Conservation (phyloP, 768 basidiomycete genomes). For the Amanita molliuscula region DNA sequence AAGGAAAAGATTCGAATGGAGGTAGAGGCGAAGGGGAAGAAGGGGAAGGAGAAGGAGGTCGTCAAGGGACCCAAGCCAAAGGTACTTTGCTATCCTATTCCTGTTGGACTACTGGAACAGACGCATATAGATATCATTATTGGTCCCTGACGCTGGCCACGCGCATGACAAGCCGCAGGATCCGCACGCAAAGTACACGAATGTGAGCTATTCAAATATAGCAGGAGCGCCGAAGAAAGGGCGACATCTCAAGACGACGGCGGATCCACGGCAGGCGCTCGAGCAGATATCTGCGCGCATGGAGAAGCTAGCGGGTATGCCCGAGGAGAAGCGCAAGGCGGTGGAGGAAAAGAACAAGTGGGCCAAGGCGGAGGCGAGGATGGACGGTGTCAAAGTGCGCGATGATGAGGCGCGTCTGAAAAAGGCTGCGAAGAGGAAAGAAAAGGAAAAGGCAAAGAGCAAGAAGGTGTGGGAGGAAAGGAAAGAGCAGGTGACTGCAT, state of each 20-base stretch:
- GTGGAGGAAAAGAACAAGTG: constrained; percentile 80
- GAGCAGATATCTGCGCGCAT: constrained; percentile 69
- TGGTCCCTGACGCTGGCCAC: constrained; percentile 47
- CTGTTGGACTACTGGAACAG: not conserved
- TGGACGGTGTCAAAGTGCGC: constrained; percentile 85
- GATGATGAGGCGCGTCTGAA: constrained; percentile 82
- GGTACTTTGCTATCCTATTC: constrained; percentile 26
- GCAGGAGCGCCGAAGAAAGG: constrained; percentile 44
- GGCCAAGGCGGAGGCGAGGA: constrained; percentile 79
- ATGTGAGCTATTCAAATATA: constrained; percentile 58
- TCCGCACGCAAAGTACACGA: constrained; percentile 36
- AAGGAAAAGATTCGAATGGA: constrained; percentile 70
- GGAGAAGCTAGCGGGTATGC: constrained; percentile 63
- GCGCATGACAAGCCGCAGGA: constrained; percentile 18
- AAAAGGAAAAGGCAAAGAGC: constrained; percentile 80
- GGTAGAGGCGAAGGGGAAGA: constrained; percentile 43
- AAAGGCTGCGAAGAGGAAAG: constrained; percentile 88
- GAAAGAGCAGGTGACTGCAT: constrained; percentile 63
- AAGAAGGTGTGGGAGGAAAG: constrained; percentile 84
- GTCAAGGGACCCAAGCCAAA: constrained; percentile 39
- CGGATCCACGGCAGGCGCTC: constrained; percentile 82
- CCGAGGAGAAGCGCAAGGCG: constrained; percentile 75
- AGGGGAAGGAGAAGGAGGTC: constrained; percentile 27
- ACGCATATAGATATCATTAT: constrained; percentile 47
- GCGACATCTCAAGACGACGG: constrained; percentile 51